Evolutionary conservation across 1,284 basidiomycete genomes (phyloP).

Genomic region (Moesziomyces aphidis): DNA sequence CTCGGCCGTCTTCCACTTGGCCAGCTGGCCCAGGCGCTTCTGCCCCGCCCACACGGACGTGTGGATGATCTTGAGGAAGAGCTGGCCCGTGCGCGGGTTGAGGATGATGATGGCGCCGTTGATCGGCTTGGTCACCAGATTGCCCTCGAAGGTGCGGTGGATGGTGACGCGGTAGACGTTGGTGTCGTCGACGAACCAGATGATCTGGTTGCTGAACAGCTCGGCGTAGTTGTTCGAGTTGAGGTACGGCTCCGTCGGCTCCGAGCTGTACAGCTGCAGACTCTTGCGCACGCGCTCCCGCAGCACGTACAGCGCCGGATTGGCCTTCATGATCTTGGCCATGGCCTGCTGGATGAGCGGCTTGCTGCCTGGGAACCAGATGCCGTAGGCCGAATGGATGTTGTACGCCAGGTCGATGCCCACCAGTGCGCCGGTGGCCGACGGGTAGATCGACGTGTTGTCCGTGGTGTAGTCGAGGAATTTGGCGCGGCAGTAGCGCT

Average conservation of each 20-base stretch:
- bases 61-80: slow-evolving; percentile 99
- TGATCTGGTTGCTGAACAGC: slow-evolving; percentile 98
- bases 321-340: slow-evolving; percentile 99
- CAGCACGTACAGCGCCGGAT: slow-evolving; percentile 96
- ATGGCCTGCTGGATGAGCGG: slow-evolving; percentile 98
- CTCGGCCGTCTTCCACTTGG: slow-evolving; percentile 99
- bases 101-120: slow-evolving; percentile 99
- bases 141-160: slow-evolving; percentile 99
- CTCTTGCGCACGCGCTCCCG: slow-evolving; percentile 99
- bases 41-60: slow-evolving; percentile 99
- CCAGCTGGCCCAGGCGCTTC: slow-evolving; percentile 98
- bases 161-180: slow-evolving; percentile 99
- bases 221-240: slow-evolving; percentile 98
- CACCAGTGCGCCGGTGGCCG: slow-evolving; percentile 97
- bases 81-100: slow-evolving; percentile 96
- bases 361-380: slow-evolving; percentile 99
- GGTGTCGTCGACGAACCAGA: slow-evolving; percentile 99
- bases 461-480: slow-evolving; percentile 88
- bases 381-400: slow-evolving; percentile 98
- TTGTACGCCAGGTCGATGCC: slow-evolving; percentile 99
- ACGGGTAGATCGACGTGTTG: slow-evolving; percentile 94
- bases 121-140: slow-evolving; percentile 99
- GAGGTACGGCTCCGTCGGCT: slow-evolving; percentile 97
- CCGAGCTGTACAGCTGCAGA: slow-evolving; percentile 97
- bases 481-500: slow-evolving; percentile 93